Conservation (phyloP, 2,329 filamentous ascomycete genomes). For the Escovopsis sp. region DNA sequence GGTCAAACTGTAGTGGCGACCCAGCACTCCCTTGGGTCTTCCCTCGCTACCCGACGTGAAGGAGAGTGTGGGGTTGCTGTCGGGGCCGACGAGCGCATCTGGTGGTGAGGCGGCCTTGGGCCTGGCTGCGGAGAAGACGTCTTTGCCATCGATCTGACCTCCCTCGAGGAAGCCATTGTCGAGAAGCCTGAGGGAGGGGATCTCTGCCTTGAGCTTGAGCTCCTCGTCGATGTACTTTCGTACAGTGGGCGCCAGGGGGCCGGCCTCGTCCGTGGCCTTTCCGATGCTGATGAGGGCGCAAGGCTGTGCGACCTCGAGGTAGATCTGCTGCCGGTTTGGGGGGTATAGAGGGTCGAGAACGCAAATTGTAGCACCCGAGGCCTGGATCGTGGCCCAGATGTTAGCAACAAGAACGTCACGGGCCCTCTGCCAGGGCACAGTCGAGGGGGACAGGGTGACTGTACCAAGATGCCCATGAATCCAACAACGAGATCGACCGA, state of each 20-base stretch:
- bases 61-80: constrained; percentile 61
- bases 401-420: neutral
- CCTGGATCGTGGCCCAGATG: neutral
- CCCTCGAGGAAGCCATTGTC: constrained; percentile 59
- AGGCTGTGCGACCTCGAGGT: constrained; percentile 45
- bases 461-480: constrained; percentile 57
- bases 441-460: neutral
- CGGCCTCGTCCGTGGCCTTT: constrained; percentile 52
- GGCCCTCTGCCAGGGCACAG: neutral
- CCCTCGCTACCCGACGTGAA: constrained; percentile 68
- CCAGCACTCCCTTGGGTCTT: constrained; percentile 72
- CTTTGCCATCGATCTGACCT: constrained; percentile 47
- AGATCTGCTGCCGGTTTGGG: constrained; percentile 29
- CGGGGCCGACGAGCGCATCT: constrained; percentile 20
- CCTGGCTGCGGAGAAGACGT: constrained; percentile 21
- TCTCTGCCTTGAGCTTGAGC: constrained; percentile 54
- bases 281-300: constrained; percentile 45
- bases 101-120: neutral
- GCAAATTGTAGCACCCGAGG: constrained; percentile 43
- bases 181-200: constrained; percentile 57
- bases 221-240: constrained; percentile 53
- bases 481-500: constrained; percentile 45
- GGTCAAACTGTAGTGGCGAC: constrained; percentile 72
- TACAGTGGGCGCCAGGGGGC: constrained; percentile 27
- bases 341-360: constrained; percentile 53